Base-by-base conservation (phyloP, 2,329 filamentous ascomycete genomes). In the Trichoderma breve region DNA sequence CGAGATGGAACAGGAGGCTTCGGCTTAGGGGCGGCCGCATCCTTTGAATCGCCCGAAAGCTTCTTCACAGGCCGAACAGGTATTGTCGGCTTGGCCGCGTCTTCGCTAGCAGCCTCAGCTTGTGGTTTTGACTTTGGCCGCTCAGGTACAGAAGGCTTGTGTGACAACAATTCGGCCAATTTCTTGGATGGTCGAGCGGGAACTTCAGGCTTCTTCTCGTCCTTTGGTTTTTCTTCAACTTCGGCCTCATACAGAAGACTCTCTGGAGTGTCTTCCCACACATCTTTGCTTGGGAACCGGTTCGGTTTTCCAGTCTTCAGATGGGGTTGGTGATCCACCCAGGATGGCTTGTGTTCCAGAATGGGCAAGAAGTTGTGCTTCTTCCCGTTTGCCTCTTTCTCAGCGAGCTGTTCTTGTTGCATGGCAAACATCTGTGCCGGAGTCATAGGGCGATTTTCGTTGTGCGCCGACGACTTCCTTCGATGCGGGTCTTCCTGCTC, bases 191-290 rank as follows among this genome's bases (percentile, higher is more conserved):
- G 82, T 75, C 76, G 78, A 21, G 74, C 70, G 11, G 80, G 81
- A 6, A 72, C 30, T n/a, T 64, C 60, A 4, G 72, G 72, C 30
- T 69, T 71, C 61, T 63, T 60, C 71, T 79, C 77, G 14, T 80
- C 77, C 65, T 78, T 72, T 7, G 76, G 77, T 12, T 80, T 76
- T 73, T 75, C 81, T 74, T 75, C 81, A 78, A 97, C 90, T 0
- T 92, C 95, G 0, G 95, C 92, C 77, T 94, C 90, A 24, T 97
- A 87, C 74, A 92, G 87, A 71, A 93, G 88, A 77, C 93, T 95
- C 76, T 97, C 94, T 1, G 95, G 95, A 0, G 89, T 91, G 80
- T 98, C 95, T 83, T 98, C 95, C 95, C 95, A 98, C 55, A 98
- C 90, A 81, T 98, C 95, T 70, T 90, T 90, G 79, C 95, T 97